phyloP scores from a whole-genome alignment of 441 rosid genomes.

The Pelargonium fulgidum region DNA sequence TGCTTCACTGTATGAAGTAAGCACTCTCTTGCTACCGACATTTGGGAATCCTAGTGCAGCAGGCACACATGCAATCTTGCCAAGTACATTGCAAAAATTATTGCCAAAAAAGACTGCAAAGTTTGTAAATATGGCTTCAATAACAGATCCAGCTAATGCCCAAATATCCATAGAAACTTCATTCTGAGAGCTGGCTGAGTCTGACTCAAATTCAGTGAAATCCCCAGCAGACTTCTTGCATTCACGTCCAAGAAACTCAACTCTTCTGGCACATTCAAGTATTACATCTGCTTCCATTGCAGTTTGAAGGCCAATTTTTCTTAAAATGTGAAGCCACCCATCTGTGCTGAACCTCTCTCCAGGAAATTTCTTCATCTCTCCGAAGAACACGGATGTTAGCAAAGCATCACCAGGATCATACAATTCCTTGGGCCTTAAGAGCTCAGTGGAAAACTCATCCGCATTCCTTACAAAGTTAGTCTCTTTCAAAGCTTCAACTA shows the following conservation, averaged over 20 bases:
- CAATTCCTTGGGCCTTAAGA: conserved; percentile 71
- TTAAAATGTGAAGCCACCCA: conserved; percentile 82
- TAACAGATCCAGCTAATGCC: conserved; percentile 81
- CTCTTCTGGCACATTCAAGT: conserved; percentile 87
- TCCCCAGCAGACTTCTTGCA: conserved; percentile 42
- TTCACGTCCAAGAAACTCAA: conserved; percentile 71
- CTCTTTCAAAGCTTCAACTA: conserved; percentile 73
- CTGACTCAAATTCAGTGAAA: conserved; percentile 59
- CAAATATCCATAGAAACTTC: conserved; percentile 73
- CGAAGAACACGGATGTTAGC: conserved; percentile 75
- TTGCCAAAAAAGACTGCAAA: conserved; percentile 82
- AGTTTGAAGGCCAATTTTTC: conserved; percentile 77
- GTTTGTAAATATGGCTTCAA: conserved; percentile 74
- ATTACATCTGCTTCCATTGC: conserved; percentile 75
- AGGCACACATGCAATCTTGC: conserved; percentile 80
- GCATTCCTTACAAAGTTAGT: conserved; percentile 76
- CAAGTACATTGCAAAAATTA: conserved; percentile 69
- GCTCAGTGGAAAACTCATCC: conserved; percentile 65
- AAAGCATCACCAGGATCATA: conserved; percentile 89
- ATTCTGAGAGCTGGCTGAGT: conserved; percentile 33
- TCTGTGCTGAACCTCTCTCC: conserved; percentile 89
- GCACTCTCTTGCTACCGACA: conserved; percentile 72
- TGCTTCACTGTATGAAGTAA: conserved; percentile 78
- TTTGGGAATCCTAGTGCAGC: conserved; percentile 86
- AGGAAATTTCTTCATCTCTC: conserved; percentile 84